phyloP scores from a whole-genome alignment of 139 green algal species.

The Pleodorina starrii region DNA sequence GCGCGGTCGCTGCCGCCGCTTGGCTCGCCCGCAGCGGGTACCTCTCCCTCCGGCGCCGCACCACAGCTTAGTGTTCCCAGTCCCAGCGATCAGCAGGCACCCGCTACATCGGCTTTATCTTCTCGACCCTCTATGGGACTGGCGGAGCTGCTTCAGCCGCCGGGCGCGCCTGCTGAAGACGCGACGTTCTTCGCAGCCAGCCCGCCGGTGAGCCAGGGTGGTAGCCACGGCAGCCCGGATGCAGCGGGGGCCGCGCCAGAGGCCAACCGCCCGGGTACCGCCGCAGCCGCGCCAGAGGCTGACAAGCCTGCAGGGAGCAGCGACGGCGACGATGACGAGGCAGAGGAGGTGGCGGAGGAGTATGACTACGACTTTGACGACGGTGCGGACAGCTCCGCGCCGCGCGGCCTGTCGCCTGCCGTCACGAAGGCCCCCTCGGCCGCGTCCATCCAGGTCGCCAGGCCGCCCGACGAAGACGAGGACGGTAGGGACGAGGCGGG shows the following conservation, averaged over 20 bases:
- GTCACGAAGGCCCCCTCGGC: background rate
- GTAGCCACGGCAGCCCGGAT: background rate
- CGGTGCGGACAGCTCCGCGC: background rate
- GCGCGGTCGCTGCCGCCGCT: background rate
- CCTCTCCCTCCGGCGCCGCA: background rate
- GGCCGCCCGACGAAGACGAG: background rate
- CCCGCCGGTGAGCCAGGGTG: background rate
- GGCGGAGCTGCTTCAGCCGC: constrained; percentile 2
- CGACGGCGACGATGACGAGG: background rate
- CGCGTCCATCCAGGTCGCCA: background rate
- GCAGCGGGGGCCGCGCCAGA: too few relatives aligned
- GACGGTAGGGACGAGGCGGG: background rate
- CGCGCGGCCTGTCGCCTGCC: background rate
- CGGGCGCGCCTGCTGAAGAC: background rate
- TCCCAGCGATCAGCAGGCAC: background rate
- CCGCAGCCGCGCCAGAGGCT: too few relatives aligned
- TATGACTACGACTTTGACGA: constrained; percentile 18
- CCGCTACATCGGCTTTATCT: background rate
- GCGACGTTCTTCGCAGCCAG: constrained; percentile 1
- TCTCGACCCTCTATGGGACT: background rate
- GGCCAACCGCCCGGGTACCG: too few relatives aligned
- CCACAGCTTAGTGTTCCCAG: background rate
- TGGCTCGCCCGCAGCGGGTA: background rate
- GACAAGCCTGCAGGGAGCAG: background rate
- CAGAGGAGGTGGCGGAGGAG: constrained; percentile 1